Percentiles rank a stretch among this genome's conserved stretches.
Evolutionary conservation across 106 monocot species (phyloP).

Genomic region (Acorus calamus): DNA sequence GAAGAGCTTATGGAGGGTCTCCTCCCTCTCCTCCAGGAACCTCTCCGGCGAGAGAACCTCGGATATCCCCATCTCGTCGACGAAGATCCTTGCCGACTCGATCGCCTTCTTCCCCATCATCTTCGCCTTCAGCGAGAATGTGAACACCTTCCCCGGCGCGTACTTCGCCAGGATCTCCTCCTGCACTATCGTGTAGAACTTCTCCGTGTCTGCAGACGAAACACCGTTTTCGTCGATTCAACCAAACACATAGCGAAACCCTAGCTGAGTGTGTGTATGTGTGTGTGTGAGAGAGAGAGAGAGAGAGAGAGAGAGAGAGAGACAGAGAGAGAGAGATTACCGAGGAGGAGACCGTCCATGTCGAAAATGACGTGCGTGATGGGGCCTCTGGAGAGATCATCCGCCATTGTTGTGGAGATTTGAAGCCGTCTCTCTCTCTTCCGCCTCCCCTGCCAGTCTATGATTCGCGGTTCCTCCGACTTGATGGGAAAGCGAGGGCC

Average conservation of each 20-base stretch:
- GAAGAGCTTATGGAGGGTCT: slow-evolving; percentile 74
- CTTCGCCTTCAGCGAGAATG: slow-evolving; percentile 90
- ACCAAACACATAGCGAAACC: background rate
- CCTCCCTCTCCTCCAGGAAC: slow-evolving; percentile 79
- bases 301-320: too few relatives aligned
- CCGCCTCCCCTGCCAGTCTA: too few relatives aligned
- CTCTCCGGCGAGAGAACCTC: slow-evolving; percentile 66
- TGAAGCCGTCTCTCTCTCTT: too few relatives aligned
- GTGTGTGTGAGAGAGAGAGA: too few relatives aligned
- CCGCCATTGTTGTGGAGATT: too few relatives aligned
- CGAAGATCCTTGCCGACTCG: slow-evolving; percentile 70
- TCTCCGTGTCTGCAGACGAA: slow-evolving; percentile 63
- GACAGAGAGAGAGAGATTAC: too few relatives aligned
- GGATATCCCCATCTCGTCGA: slow-evolving; percentile 52
- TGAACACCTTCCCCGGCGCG: slow-evolving; percentile 60
- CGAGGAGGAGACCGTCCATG: too few relatives aligned
- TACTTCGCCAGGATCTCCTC: slow-evolving; percentile 78
- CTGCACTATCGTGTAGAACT: slow-evolving; percentile 77
- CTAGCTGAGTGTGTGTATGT: too few relatives aligned
- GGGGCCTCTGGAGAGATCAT: too few relatives aligned
- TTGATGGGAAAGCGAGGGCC: too few relatives aligned
- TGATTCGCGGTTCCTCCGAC: too few relatives aligned
- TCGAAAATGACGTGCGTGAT: too few relatives aligned
- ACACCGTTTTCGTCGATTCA: background rate
- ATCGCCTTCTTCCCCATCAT: slow-evolving; percentile 96